Evolutionary conservation across 2,329 filamentous ascomycete species (phyloP), one percentile per base, ranked within the genome.

Genomic region (Colletotrichum sp.): DNA sequence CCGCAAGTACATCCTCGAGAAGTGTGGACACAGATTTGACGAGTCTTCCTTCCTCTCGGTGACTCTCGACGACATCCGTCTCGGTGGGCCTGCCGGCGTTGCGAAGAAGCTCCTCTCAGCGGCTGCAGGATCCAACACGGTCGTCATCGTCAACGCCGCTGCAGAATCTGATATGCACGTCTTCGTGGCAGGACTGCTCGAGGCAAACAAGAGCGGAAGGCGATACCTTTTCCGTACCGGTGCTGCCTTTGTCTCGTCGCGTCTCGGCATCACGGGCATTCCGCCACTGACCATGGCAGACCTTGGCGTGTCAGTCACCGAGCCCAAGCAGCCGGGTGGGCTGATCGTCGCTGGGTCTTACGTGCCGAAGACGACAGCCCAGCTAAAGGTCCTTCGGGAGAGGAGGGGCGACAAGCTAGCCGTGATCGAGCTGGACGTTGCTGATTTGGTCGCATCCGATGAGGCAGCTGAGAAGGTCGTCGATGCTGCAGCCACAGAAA

Each of bases 271-370:
- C 34, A 83, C 84, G 0, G 87, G 84, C 0, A 91, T 91, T 22
- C 80, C 87, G 0, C 89, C 90, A 0, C 85, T 91, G 13, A 86
- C 88, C 1, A 85, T 88, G 0, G 76, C 79, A 0, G 84, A 89
- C 28, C 81, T 91, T 0, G 77, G 84, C 0, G 80, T 88, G 0
- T 82, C 82, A 0, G 81, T 81, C 1, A 73, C 48, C 3, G 65
- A 70, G 8, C 15, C 39, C 32, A 66, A 74, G 30, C 68, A 71
- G 30, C 64, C 76, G 2, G 90, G 90, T 0, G 90, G 89, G 0
- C 79, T 92, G 1, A 86, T 91, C 22, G 86, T 92, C 18, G 90
- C 89, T 0, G 90, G 91, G 0, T 90, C 88, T 0, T 91, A 92
- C 60, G 89, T 92, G 0, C 89, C 89, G 4, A 92, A 91, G 77